Conservation (phyloP, 2,329 filamentous ascomycete genomes). For the Penicillium sp. region DNA sequence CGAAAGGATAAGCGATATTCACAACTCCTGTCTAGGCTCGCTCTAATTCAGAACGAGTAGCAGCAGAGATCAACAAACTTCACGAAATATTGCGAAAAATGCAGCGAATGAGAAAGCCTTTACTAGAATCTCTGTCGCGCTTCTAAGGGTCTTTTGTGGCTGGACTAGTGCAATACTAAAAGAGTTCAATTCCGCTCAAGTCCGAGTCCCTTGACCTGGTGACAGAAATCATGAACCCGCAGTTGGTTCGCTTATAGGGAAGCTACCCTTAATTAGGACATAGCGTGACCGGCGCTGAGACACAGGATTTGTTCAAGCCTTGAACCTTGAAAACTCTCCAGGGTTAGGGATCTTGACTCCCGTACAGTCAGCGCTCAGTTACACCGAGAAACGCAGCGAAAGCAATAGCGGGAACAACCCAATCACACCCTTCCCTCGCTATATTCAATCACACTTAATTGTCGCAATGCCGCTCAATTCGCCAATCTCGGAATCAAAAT, state of each 20-base stretch:
- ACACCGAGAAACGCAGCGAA: not conserved
- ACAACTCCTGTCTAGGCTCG: not conserved
- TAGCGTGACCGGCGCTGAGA: not conserved
- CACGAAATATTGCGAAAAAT: not conserved
- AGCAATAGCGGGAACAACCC: not conserved
- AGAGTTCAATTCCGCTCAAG: not conserved
- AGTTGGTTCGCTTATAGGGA: not conserved
- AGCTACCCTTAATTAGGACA: not conserved
- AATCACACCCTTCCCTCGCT: not conserved
- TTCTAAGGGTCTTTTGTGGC: not conserved
- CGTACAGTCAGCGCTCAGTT: not conserved
- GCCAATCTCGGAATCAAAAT: not conserved
- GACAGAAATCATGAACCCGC: not conserved
- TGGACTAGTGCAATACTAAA: not conserved
- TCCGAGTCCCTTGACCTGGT: not conserved
- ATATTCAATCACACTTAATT: not conserved
- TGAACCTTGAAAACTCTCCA: not conserved
- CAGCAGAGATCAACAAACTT: not conserved
- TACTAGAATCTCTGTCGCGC: not conserved
- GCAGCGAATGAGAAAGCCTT: not conserved
- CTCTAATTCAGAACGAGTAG: not conserved
- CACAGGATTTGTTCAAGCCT: not conserved
- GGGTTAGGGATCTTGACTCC: too few species aligned
- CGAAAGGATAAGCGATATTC: not conserved
- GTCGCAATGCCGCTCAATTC: not conserved